These are phyloP conservation scores for Lyophyllum decastes DNA, from an alignment of 768 basidiomycete genomes.

Conservation along the genomic window DNA sequence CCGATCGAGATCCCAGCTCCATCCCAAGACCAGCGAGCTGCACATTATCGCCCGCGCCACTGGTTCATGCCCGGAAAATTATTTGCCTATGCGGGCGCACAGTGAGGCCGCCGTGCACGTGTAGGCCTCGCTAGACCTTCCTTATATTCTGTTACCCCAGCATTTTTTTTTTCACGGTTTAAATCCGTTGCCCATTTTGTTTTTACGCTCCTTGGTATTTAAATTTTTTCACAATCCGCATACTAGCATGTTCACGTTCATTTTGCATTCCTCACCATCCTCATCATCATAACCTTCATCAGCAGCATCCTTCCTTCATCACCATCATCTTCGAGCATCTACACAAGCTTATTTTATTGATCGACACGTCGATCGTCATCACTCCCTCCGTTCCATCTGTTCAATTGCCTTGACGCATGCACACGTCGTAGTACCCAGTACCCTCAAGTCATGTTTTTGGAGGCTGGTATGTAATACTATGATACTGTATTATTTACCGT, in stretches of 20 bases:
- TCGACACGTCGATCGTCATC: not conserved
- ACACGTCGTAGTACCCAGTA: not conserved
- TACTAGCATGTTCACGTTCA: constrained; percentile 15
- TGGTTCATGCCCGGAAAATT: constrained; percentile 60
- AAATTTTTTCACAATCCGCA: constrained; percentile 2
- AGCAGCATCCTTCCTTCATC: not conserved
- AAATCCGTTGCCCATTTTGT: not conserved
- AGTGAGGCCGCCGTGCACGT: constrained; percentile 19
- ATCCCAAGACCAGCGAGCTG: constrained; percentile 25
- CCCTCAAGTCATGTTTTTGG: not conserved
- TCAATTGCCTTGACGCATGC: not conserved
- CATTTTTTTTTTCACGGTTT: not conserved
- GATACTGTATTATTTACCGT: constrained; percentile 7
- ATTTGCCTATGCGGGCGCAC: constrained; percentile 42
- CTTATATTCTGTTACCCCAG: not conserved
- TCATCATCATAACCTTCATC: constrained; percentile 5
- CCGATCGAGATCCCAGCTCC: constrained; percentile 26
- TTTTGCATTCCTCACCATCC: too few species aligned
- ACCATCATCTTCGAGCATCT: not conserved
- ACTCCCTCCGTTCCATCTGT: not conserved
- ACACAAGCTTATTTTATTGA: constrained; percentile 8
- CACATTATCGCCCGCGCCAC: constrained; percentile 38
- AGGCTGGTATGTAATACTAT: constrained; percentile 10
- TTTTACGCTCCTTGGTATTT: constrained; percentile 2
- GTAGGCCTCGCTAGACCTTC: not conserved